A percentile compares a stretch with the other conserved stretches of the same genome.
phyloP scores from a whole-genome alignment of 164 flowering plant species.

The Santalum album region DNA sequence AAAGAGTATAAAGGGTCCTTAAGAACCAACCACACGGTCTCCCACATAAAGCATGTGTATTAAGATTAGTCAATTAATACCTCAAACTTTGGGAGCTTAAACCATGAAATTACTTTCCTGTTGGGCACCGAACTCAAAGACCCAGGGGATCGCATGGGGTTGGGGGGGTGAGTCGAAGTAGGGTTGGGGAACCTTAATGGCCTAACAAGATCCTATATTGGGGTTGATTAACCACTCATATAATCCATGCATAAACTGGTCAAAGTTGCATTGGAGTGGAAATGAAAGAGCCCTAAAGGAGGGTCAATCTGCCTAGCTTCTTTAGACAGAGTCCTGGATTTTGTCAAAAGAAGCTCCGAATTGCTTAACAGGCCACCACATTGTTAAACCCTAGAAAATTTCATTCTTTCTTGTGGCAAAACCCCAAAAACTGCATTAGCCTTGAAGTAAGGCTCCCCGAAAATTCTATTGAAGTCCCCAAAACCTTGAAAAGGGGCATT shows the following conservation, averaged over 20 bases:
- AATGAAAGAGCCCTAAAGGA: not conserved
- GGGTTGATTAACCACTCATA: too few species aligned
- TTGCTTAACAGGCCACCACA: slow-evolving; percentile 21
- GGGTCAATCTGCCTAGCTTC: slow-evolving; percentile 13
- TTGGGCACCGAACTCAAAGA: slow-evolving; percentile 7
- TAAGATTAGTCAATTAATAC: slow-evolving; percentile 27
- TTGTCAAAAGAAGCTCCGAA: slow-evolving; percentile 24
- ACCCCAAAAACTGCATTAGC: too few species aligned
- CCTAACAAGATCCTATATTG: slow-evolving; percentile 15
- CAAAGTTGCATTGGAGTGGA: too few species aligned
- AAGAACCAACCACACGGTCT: slow-evolving; percentile 42
- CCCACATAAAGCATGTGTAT: slow-evolving; percentile 56
- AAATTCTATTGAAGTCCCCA: too few species aligned
- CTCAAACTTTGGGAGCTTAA: slow-evolving; percentile 22
- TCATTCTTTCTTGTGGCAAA: too few species aligned
- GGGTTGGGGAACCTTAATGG: slow-evolving; percentile 14
- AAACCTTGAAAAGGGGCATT: too few species aligned
- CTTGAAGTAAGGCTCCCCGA: too few species aligned
- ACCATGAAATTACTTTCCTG: slow-evolving; percentile 39
- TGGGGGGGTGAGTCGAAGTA: slow-evolving; percentile 8
- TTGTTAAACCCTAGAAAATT: slow-evolving; percentile 23
- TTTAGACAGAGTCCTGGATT: slow-evolving; percentile 29
- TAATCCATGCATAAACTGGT: too few species aligned
- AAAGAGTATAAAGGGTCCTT: too few species aligned
- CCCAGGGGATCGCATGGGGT: slow-evolving; percentile 24